These are phyloP conservation scores for Marasmius fiardii DNA, from an alignment of 1,284 basidiomycete species.

Conservation along the genomic window DNA sequence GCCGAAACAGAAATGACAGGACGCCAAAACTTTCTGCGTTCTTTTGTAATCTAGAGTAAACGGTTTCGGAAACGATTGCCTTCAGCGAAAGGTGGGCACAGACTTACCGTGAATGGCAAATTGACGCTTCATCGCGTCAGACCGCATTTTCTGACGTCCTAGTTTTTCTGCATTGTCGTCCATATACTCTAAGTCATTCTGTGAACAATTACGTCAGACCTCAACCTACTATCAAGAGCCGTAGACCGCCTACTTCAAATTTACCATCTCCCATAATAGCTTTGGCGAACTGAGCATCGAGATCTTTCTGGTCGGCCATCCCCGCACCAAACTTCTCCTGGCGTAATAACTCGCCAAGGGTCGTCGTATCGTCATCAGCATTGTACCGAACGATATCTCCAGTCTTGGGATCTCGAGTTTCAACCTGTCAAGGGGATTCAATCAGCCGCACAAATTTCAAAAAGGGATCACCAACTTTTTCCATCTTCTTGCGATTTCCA, in stretches of 20 bases:
- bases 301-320: conserved; percentile 83
- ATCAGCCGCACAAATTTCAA: neutral
- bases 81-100: neutral
- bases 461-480: conserved; percentile 51
- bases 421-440: conserved; percentile 48
- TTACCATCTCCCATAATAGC: conserved; percentile 86
- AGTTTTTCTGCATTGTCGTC: conserved; percentile 95
- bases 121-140: conserved; percentile 93
- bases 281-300: conserved; percentile 87
- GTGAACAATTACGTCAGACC: neutral
- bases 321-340: conserved; percentile 92
- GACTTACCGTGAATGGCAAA: conserved; percentile 89
- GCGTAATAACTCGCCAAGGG: conserved; percentile 88
- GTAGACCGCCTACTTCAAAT: conserved; percentile 58
- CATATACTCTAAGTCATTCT: conserved; percentile 90
- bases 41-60: conserved; percentile 81
- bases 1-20: conserved; percentile 85
- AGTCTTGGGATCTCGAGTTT: conserved; percentile 85
- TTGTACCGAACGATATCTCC: conserved; percentile 85
- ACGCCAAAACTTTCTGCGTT: conserved; percentile 87
- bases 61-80: neutral
- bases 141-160: conserved; percentile 91
- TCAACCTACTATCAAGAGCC: neutral
- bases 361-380: conserved; percentile 84
- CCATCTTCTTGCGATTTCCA: conserved; percentile 76